A percentile compares a stretch with the other conserved stretches of the same genome.
These are phyloP conservation scores for Thecaphora thlaspeos DNA, from an alignment of 1,284 basidiomycete species.

Conservation along the genomic window DNA sequence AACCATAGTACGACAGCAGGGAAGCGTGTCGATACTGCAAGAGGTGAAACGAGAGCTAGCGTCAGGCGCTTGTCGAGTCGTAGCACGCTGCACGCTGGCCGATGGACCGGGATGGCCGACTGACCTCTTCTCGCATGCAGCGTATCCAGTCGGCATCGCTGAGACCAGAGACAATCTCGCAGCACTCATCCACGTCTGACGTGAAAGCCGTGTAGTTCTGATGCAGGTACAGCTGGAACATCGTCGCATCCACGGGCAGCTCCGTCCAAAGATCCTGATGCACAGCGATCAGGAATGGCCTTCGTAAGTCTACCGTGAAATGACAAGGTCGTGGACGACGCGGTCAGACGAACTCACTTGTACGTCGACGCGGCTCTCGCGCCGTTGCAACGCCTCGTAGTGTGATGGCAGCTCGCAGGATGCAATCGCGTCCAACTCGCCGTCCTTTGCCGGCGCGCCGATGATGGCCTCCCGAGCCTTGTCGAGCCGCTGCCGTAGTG, in stretches of 20 bases:
- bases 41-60: too few species aligned
- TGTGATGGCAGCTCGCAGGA: not conserved
- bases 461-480: not conserved
- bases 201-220: slow-evolving; percentile 89
- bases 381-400: not conserved
- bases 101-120: too few species aligned
- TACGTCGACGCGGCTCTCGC: slow-evolving; percentile 69
- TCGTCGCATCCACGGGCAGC: slow-evolving; percentile 83
- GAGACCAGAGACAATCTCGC: slow-evolving; percentile 71
- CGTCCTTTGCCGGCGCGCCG: too few species aligned
- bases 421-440: too few species aligned
- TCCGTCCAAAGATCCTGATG: slow-evolving; percentile 70
- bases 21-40: slow-evolving; percentile 66
- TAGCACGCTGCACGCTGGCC: too few species aligned
- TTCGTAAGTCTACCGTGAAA: slow-evolving; percentile 12
- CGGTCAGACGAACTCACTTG: too few species aligned
- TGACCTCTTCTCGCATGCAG: slow-evolving; percentile 68
- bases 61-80: too few species aligned
- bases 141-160: slow-evolving; percentile 74
- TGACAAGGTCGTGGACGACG: too few species aligned
- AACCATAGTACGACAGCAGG: slow-evolving; percentile 76
- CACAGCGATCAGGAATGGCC: not conserved
- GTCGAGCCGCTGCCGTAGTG: not conserved
- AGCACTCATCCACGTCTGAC: slow-evolving; percentile 73
- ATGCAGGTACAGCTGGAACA: slow-evolving; percentile 86